Evolutionary conservation across 2,329 filamentous ascomycete genomes (phyloP), one percentile per base, ranked within the genome.

Genomic region (Ciborinia camelliae): DNA sequence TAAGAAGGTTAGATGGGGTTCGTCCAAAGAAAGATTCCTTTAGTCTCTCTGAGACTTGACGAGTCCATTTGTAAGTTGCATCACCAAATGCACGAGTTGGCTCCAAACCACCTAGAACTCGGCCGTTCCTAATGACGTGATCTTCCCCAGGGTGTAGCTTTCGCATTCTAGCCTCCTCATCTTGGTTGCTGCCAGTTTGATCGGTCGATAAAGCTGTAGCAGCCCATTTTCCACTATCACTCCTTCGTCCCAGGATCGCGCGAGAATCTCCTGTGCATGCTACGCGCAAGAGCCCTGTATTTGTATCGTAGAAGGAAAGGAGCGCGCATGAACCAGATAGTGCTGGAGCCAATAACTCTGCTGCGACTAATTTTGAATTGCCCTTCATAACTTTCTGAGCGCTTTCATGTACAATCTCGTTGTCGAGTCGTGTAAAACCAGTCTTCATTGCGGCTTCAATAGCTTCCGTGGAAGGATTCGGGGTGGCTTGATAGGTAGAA

Each of bases 241-340:
- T 86, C 70, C 91, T 86, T 51, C 93, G 89, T 15, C 95, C 95
- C 12, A 99, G 84, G 2, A 99, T 91, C 20, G 95, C 95, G 51
- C 95, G 87, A n/a, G 92, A 97, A 77, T 99, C 95, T 63, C 95
- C 95, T 0, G 95, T 97, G 76, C 92, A 97, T 14, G 95, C 95
- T 15, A 98, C 92, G n/a, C 92, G 87, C 20, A 99, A 83, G 48
- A 95, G 86, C 75, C 96, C 92, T 51, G 90, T 90, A 59, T 85
- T 85, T 74, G 88, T 93, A 76, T 99, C 94, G 78, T 98, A 99
- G 79, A 99, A 99, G 8, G 92, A 96, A 12, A 99, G 84, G 7
- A 99, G 85, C 48, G 95, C 96, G 75, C 95, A 99, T 1, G 96
- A 98, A n/a, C 95, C 95, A 2, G 95, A 97, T 30, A 98, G 82